These are phyloP conservation scores for Candida corydali DNA, from an alignment of 805 yeast species.

Conservation along the genomic window DNA sequence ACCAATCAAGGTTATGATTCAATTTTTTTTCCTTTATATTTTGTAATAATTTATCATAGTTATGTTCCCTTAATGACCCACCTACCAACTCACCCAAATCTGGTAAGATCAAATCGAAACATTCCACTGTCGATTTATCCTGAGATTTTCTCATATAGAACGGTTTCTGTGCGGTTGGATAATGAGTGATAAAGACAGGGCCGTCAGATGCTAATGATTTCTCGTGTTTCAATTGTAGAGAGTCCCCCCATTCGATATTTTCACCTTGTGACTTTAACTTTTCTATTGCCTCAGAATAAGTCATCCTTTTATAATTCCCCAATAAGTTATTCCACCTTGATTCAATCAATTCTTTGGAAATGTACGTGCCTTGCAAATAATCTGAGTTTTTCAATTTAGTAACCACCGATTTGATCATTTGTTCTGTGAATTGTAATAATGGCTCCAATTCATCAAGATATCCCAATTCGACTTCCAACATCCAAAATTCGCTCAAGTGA, in stretches of 20 bases:
- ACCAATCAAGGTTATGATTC: constrained; percentile 76
- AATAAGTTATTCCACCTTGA: constrained; percentile 60
- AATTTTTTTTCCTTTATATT: constrained; percentile 55
- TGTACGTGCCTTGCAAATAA: constrained; percentile 16
- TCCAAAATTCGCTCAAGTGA: constrained; percentile 94
- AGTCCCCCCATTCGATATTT: constrained; percentile 59
- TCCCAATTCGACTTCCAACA: constrained; percentile 89
- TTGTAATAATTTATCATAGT: constrained; percentile 38
- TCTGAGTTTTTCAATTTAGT: constrained; percentile 19
- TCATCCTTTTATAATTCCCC: constrained; percentile 60
- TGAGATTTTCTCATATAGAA: constrained; percentile 77
- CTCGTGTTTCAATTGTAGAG: constrained; percentile 81
- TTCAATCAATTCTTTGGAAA: constrained; percentile 23
- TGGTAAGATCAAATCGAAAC: constrained; percentile 87
- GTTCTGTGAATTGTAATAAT: constrained; percentile 63
- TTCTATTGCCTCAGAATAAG: constrained; percentile 73
- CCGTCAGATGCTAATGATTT: constrained; percentile 77
- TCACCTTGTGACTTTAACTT: constrained; percentile 25
- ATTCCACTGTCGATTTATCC: constrained; percentile 65
- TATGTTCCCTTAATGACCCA: constrained; percentile 87
- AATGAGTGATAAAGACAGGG: constrained; percentile 88
- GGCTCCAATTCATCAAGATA: constrained; percentile 56
- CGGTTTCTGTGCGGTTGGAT: constrained; percentile 77
- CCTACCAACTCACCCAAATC: constrained; percentile 93
- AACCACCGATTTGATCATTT: constrained; percentile 55